A percentile compares a stretch with the other conserved stretches of the same genome.
Conservation (phyloP, 257 asterid species). For the Euphrasia confusa region DNA sequence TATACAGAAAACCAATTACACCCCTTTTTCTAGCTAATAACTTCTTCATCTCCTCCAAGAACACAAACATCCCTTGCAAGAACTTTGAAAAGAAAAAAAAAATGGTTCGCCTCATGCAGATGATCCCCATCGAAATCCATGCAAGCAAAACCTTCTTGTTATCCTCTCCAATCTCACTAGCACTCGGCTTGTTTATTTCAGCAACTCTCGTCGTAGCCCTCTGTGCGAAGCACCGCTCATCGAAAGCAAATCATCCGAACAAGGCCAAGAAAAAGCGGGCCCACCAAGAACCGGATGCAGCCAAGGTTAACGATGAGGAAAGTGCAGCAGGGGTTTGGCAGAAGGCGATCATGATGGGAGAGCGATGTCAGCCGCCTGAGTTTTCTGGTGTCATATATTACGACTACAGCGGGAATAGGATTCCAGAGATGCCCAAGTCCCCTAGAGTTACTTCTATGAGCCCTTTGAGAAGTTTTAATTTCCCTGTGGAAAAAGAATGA, state of each 20-base stretch:
- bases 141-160: slow-evolving; percentile 17
- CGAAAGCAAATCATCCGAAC: slow-evolving; percentile 23
- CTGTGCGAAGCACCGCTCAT: slow-evolving; percentile 48
- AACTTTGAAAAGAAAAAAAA: background rate
- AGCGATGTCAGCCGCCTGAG: slow-evolving; percentile 76
- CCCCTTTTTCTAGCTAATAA: background rate
- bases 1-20: slow-evolving; percentile 9
- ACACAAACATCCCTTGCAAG: background rate
- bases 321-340: slow-evolving; percentile 65
- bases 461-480: slow-evolving; percentile 37
- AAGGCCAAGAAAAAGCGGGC: slow-evolving; percentile 25
- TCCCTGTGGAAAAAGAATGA: slow-evolving; percentile 22
- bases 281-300: slow-evolving; percentile 5
- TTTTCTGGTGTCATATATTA: slow-evolving; percentile 71
- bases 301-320: slow-evolving; percentile 20
- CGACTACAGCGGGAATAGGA: slow-evolving; percentile 62
- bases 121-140: slow-evolving; percentile 18
- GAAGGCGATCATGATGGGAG: slow-evolving; percentile 80
- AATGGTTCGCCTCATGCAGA: slow-evolving; percentile 54
- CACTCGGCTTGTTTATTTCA: slow-evolving; percentile 54
- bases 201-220: slow-evolving; percentile 47
- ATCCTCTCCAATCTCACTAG: slow-evolving; percentile 37
- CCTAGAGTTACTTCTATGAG: slow-evolving; percentile 43
- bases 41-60: slow-evolving; percentile 15
- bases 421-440: slow-evolving; percentile 75